Conservation (phyloP, 805 yeast genomes). For the Ogataea salicorniae region DNA sequence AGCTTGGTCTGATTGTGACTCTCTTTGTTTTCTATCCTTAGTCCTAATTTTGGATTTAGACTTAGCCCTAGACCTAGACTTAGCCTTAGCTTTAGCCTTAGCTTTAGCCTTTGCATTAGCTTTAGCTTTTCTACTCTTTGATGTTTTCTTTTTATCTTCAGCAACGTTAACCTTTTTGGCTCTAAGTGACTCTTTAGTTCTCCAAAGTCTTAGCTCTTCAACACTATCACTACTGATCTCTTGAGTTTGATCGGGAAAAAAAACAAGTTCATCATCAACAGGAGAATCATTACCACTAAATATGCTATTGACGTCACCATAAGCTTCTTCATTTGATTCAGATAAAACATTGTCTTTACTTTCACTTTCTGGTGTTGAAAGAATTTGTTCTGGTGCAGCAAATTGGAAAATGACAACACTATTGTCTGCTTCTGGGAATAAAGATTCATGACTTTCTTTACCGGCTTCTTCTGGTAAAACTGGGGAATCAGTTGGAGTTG, state of each 20-base stretch:
- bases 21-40: slow-evolving; percentile 1
- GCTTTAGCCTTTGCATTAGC: neutral
- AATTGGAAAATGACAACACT: slow-evolving; percentile 16
- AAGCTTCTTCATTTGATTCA: neutral
- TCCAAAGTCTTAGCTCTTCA: too few relatives aligned
- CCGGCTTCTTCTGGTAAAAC: neutral
- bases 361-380: neutral
- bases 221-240: too few relatives aligned
- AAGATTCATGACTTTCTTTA: neutral
- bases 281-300: too few relatives aligned
- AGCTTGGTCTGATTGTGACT: slow-evolving; percentile 3
- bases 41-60: neutral
- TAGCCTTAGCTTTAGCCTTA: neutral
- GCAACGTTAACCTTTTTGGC: too few relatives aligned
- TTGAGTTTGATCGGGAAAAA: too few relatives aligned
- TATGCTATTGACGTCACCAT: neutral
- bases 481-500: too few relatives aligned
- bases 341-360: neutral
- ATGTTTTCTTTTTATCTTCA: too few relatives aligned
- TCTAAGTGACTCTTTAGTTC: too few relatives aligned
- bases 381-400: slow-evolving; percentile 19
- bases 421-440: neutral
- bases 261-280: too few relatives aligned
- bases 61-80: neutral
- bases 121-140: neutral